Evolutionary conservation across 2,329 filamentous ascomycete species (phyloP), one percentile per base, ranked within the genome.

Genomic region (Catunica adiposa): DNA sequence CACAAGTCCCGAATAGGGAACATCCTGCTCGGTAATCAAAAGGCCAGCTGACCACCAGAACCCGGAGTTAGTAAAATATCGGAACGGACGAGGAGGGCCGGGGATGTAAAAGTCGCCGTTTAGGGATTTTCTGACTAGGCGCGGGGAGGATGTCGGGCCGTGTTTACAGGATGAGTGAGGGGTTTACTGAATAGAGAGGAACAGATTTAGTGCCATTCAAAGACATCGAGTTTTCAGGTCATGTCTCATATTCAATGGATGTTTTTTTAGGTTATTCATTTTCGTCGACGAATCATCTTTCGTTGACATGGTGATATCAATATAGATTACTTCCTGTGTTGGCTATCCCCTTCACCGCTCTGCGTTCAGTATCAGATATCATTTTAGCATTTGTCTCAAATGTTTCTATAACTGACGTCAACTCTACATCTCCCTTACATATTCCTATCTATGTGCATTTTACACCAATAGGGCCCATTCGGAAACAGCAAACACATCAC

Each of bases 61-160:
- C 5, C 5, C 29, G 53, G 44, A 55, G 3, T 55, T 55, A 50
- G 53, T 42, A 55, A 48, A 44, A 50, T 55, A 29, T 50, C 53
- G 53, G 53, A 50, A 48, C 44, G 44, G 29, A 15, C 44, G 5
- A 25, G 11, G 26, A 55, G 40, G 29, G 5, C 29, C 29, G 29
- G 29, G 29, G 29, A 11, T 5, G 29, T 5, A 34, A 34, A 34
- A 34, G 29, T 34, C 29, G 29, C 29, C 29, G 29, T 34, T 34
- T 34, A 34, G 29, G 29, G 29, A 11, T 5, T 34, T 34, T 5
- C 29, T 34, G 29, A 34, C 29, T 34, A 11, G 29, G 29, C 29
- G 29, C 29, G 29, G 11, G 29, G 29, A 34, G 11, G 29, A 34
- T 34, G 11, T 34, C 11, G 29, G 11, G 29, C 29, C 29, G 29